phyloP scores from a whole-genome alignment of 2,329 filamentous ascomycete species.

The Aspergillus uvarum region DNA sequence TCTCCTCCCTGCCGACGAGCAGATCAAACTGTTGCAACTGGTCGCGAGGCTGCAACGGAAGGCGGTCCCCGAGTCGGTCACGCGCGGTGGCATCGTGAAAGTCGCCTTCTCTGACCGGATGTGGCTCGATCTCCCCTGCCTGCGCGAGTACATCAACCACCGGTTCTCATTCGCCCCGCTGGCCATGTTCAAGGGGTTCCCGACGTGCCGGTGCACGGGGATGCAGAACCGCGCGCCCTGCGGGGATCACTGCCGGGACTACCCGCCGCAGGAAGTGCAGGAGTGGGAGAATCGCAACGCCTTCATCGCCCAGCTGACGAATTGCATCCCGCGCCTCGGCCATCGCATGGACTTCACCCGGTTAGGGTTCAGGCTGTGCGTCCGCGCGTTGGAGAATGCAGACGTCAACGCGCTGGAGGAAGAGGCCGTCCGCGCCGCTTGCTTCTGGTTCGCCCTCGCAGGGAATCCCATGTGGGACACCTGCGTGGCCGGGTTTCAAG shows the following conservation, averaged over 20 bases:
- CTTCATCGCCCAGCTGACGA: not conserved
- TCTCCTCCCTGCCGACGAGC: not conserved
- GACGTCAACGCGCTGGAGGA: not conserved
- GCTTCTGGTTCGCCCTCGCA: not conserved
- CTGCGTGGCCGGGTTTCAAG: not conserved
- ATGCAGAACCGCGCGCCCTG: too few relatives aligned
- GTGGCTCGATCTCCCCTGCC: not conserved
- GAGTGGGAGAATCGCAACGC: not conserved
- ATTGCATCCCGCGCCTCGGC: not conserved
- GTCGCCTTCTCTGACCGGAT: not conserved
- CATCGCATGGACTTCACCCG: not conserved
- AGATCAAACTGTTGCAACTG: not conserved
- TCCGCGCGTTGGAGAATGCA: not conserved
- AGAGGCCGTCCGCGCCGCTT: not conserved
- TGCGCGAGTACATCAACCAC: not conserved
- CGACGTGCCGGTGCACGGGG: too few relatives aligned
- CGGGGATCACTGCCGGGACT: not conserved
- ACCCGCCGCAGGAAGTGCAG: not conserved
- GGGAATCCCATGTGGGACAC: not conserved
- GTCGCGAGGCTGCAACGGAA: not conserved
- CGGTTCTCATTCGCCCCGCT: not conserved
- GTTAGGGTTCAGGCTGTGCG: not conserved
- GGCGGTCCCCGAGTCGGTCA: too few relatives aligned
- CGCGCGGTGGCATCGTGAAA: too few relatives aligned
- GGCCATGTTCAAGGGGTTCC: not conserved